A percentile compares a stretch with the other conserved stretches of the same genome.
Conservation (phyloP, 1,284 basidiomycete genomes). For the Cutaneotrichosporon cavernicola region DNA sequence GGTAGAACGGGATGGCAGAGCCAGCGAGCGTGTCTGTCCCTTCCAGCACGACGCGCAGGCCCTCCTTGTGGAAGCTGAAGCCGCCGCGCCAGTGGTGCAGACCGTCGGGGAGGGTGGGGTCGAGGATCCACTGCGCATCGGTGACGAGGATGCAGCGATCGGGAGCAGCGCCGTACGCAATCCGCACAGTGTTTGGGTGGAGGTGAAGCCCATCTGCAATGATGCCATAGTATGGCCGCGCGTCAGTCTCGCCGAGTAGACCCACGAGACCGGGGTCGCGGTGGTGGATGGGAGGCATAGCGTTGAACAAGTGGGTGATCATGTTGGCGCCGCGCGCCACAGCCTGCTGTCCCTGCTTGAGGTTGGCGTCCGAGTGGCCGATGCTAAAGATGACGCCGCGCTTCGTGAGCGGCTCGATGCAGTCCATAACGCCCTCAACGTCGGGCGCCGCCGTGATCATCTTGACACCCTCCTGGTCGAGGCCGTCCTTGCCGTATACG, state of each 20-base stretch:
- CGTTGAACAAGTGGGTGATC: conserved; percentile 87
- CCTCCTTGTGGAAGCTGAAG: conserved; percentile 75
- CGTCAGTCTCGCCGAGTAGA: conserved; percentile 74
- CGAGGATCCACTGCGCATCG: conserved; percentile 83
- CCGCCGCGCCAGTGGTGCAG: conserved; percentile 73
- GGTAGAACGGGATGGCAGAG: conserved; percentile 70
- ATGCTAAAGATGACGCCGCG: conserved; percentile 76
- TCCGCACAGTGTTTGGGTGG: conserved; percentile 81
- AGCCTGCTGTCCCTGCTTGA: conserved; percentile 40
- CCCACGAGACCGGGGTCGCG: conserved; percentile 67
- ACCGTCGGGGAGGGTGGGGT: conserved; percentile 78
- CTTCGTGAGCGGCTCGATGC: conserved; percentile 62
- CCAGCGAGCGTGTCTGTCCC: conserved; percentile 84
- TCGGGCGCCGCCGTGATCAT: conserved; percentile 86
- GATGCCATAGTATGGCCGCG: conserved; percentile 77
- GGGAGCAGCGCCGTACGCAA: conserved; percentile 77
- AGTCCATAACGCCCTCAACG: conserved; percentile 72
- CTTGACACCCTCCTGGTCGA: conserved; percentile 63
- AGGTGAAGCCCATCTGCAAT: conserved; percentile 90
- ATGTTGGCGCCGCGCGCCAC: conserved; percentile 61
- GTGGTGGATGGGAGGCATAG: conserved; percentile 46
- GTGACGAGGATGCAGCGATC: conserved; percentile 84
- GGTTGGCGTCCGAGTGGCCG: conserved; percentile 66
- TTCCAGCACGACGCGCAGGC: conserved; percentile 75
- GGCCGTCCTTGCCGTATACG: conserved; percentile 63